Conservation (phyloP, 306 rosid species). For the Corylus avellana region DNA sequence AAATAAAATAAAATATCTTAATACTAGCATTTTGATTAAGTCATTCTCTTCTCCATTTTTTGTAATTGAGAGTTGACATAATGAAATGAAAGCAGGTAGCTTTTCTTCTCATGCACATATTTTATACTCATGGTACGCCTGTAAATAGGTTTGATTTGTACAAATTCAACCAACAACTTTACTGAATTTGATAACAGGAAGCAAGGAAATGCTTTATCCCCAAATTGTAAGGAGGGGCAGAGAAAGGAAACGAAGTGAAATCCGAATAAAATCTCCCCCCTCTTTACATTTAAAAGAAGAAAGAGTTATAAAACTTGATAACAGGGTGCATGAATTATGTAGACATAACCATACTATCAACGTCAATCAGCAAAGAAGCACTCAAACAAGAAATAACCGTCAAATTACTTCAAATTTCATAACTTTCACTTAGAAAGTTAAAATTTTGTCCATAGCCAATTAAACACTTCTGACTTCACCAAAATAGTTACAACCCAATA, state of each 20-base stretch:
- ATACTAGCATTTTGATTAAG: background rate
- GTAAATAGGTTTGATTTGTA: background rate
- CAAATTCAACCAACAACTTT: background rate
- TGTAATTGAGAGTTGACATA: background rate
- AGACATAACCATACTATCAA: background rate
- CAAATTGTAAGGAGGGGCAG: background rate
- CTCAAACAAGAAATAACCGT: background rate
- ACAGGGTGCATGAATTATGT: background rate
- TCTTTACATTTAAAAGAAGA: background rate
- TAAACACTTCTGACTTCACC: background rate
- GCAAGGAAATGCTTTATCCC: background rate
- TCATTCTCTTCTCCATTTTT: background rate
- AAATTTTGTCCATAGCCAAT: background rate
- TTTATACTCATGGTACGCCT: background rate
- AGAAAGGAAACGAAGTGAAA: background rate
- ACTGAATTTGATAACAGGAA: background rate
- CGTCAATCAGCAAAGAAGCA: background rate
- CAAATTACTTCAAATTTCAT: background rate
- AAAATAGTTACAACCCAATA: background rate
- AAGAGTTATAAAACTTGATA: too few relatives aligned
- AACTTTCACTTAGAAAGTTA: background rate
- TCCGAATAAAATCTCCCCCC: background rate
- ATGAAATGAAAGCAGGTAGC: background rate
- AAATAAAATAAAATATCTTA: background rate
- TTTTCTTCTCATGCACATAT: background rate